Evolutionary conservation across 2,329 filamentous ascomycete genomes (phyloP).

Genomic region (Dothiorella sarmentorum): DNA sequence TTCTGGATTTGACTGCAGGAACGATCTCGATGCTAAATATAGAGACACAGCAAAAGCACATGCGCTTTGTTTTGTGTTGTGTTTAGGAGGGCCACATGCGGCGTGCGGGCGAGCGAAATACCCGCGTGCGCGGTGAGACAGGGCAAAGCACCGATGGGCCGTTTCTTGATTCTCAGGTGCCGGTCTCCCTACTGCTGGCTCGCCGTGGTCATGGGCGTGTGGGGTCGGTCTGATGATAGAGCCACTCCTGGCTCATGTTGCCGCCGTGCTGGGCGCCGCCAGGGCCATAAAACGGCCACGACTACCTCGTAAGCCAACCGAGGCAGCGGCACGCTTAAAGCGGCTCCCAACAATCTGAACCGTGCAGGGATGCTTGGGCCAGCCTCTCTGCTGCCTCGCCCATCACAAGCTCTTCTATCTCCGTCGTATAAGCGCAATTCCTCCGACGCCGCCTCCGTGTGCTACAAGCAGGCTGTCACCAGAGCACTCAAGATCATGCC

Average conservation of each 20-base stretch:
- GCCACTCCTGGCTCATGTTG: background rate
- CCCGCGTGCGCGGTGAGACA: background rate
- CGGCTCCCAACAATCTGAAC: constrained; percentile 5
- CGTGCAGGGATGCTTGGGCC: background rate
- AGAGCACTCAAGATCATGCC: background rate
- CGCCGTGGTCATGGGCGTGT: background rate
- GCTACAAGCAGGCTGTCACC: constrained; percentile 1
- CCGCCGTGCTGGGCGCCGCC: background rate
- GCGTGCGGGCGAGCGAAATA: background rate
- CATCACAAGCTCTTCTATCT: background rate
- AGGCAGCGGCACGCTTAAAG: background rate
- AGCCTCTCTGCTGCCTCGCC: constrained; percentile 7
- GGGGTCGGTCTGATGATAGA: background rate
- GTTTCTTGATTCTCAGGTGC: background rate
- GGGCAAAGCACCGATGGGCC: background rate
- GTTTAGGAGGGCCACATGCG: background rate
- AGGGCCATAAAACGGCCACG: background rate
- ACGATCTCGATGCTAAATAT: too few species aligned
- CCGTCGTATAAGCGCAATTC: background rate
- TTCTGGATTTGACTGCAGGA: too few species aligned
- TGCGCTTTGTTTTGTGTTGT: background rate
- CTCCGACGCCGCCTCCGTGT: background rate
- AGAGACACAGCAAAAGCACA: too few species aligned
- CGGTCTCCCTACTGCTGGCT: background rate
- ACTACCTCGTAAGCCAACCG: background rate